These are phyloP conservation scores for Myrmaecium sp. DNA, from an alignment of 2,329 filamentous ascomycete species.

Conservation along the genomic window DNA sequence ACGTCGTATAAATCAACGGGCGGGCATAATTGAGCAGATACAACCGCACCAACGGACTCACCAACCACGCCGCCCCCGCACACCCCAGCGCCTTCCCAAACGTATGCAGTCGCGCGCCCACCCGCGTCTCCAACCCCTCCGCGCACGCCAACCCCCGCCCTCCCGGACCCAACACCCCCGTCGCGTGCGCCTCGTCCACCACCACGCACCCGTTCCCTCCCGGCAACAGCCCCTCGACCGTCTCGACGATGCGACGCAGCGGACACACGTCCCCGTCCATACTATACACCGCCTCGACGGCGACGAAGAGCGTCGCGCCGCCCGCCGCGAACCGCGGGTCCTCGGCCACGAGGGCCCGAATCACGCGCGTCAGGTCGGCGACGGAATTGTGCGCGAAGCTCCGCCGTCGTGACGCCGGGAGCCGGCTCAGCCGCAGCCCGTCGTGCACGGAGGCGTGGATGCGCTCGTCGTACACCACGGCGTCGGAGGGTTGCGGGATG, in stretches of 20 bases:
- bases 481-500: slow-evolving; percentile 29
- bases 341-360: slow-evolving; percentile 14
- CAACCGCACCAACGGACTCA: slow-evolving; percentile 11
- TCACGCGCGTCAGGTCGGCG: slow-evolving; percentile 11
- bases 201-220: slow-evolving; percentile 43
- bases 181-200: slow-evolving; percentile 53
- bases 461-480: slow-evolving; percentile 54
- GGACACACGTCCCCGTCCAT: slow-evolving; percentile 69
- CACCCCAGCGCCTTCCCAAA: slow-evolving; percentile 53
- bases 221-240: slow-evolving; percentile 40
- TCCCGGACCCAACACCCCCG: slow-evolving; percentile 37
- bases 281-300: slow-evolving; percentile 39
- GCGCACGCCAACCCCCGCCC: slow-evolving; percentile 41
- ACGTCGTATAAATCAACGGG: slow-evolving; percentile 25
- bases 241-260: slow-evolving; percentile 40
- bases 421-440: slow-evolving; percentile 50
- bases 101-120: slow-evolving; percentile 44
- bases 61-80: slow-evolving; percentile 33
- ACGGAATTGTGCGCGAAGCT: slow-evolving; percentile 44
- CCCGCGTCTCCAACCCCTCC: slow-evolving; percentile 35
- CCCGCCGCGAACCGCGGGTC: slow-evolving; percentile 15
- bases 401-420: slow-evolving; percentile 25
- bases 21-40: slow-evolving; percentile 23
- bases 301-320: slow-evolving; percentile 15
- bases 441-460: slow-evolving; percentile 68